Base-by-base conservation (phyloP, 345 rosid species). In the Psidium friedrichsthalianum region DNA sequence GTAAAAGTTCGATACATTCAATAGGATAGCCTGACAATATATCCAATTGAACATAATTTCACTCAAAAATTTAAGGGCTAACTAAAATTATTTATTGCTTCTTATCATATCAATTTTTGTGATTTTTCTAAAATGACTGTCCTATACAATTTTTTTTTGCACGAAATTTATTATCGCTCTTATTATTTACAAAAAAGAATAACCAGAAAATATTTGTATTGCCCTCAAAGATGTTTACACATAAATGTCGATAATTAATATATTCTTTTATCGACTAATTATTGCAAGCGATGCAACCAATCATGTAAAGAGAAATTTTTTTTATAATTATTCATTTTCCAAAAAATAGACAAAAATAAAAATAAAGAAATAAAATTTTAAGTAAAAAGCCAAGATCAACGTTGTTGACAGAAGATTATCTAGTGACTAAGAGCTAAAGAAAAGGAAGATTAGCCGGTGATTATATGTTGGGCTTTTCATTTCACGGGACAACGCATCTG, bases 241-340 rank as follows among this genome's bases (percentile, higher is more conserved):
- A 61, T 8, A 18, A 2, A 6, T 15, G 6, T 55, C 57, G 1
- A 55, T 21, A 55, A 20, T 55, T 9, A 64, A 64, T 16, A 32
- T 40, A 1, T 2, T 32, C 32, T 69, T 36, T 32, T 10, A 29
- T 4, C 0, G 0, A 1, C 0, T 16, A 69, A 69, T 69, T 32
- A 18, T 32, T 18, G 8, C 0, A 64, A 64, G 8, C 0, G 44
- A 29, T 16, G 1, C 0, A 16, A 69, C 0, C 3, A 5, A 32
- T 18, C 0, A 4, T 64, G 16, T 64, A 16, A 0, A 64, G 0
- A 0, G 2, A 56, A 22, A 56, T 2, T 6, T 18, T 20, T 22
- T 21, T 56, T 56, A 20, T 4, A 7, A 18, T 18, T 36, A 32
- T 0, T 36, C 0, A 9, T 69, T 36, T 4, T 9, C 2, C 3